Evolutionary conservation across 106 monocot genomes (phyloP), one percentile per base, ranked within the genome.

Genomic region (Phalaenopsis equestris): DNA sequence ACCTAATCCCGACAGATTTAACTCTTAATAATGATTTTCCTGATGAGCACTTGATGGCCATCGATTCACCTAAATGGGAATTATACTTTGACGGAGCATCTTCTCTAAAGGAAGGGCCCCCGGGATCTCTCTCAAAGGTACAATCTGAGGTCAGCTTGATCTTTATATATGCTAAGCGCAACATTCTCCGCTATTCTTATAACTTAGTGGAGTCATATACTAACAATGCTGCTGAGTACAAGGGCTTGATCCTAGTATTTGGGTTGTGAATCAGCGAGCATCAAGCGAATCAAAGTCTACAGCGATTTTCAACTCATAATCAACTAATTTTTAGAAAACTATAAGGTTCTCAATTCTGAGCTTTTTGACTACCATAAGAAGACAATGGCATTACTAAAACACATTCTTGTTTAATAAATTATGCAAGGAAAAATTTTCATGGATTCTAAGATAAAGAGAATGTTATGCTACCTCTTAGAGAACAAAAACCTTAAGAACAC

Each of bases 151-250:
- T 17, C 19, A 73, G 79, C 0, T 45, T 83, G 0, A 56, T 83
- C 1, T 73, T 83, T 24, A 9, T 55, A 2, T 73, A 73, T 0
- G 55, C 41, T 4, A 18, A 79, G 0, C 7, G 41, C 1, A 55
- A 49, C 0, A 55, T 79, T 2, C 18, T 79, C 3, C 24, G 58
- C 10, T 64, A 73, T 14, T 79, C 39, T 9, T 73, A 17, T 16
- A 4, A 39, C 2, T 38, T 83, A 10, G 42, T 14, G 17, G 55
- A 83, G 1, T 23, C 30, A 2, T 43, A 38, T 2, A 42, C 73
- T 1, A 83, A 83, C 12, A 79, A 79, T 42, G 52, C 73, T 15
- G 83, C 72, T 1, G 79, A 79, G 21, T 77, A 77, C 42, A 55
- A 84, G n/a, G 47, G 47, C 0, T n/a, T 19, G n/a, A 61, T n/a